Base-by-base conservation (phyloP, 1,284 basidiomycete species). In the Pholiota adiposa region DNA sequence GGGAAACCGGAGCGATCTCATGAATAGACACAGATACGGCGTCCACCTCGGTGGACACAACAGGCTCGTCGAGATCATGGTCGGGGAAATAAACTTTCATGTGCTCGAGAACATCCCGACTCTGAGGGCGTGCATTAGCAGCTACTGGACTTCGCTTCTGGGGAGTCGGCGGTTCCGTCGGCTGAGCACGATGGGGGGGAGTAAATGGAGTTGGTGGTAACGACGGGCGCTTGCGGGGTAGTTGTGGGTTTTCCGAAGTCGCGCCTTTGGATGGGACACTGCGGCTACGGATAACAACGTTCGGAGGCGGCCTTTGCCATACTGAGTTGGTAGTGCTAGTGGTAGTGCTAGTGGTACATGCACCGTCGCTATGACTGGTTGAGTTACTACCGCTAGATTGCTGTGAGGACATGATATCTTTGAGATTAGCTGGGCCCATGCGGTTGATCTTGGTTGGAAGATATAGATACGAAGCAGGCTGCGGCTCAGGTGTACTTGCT, bases 21-120 rank as follows among this genome's bases (percentile, higher is more conserved):
- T 33, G 44, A 34, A 25, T 33, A 2, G 43, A n/a, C 9, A 5
- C 16, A 19, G 50, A 50, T n/a, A 7, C 38, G 16, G 27, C 27
- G 5, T 60, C 50, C 12, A 44, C 52, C 8, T 60, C 51, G 25
- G 51, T 63, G 58, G 92, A 88, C 48, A 94, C 87, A 57, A 96
- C 85, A 0, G 94, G 92, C 70, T 92, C 88, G 74, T 98, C 96
- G 51, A 98, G 83, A 71, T 98, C 92, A 70, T 95, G 91, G 63
- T 91, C 84, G 6, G 95, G 95, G 80, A 98, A 98, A 77, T 92
- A 97, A 57, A 88, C 85, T 65, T 96, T 88, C 16, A 98, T 80
- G 58, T 93, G 84, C 55, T 95, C 88, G 72, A 94, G 92, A 51
- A 98, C 89, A 65, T 91, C 89, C 66, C 95, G 92, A 0, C 93